Base-by-base conservation (phyloP, 805 yeast genomes). In the Ogataea populi-albae region DNA sequence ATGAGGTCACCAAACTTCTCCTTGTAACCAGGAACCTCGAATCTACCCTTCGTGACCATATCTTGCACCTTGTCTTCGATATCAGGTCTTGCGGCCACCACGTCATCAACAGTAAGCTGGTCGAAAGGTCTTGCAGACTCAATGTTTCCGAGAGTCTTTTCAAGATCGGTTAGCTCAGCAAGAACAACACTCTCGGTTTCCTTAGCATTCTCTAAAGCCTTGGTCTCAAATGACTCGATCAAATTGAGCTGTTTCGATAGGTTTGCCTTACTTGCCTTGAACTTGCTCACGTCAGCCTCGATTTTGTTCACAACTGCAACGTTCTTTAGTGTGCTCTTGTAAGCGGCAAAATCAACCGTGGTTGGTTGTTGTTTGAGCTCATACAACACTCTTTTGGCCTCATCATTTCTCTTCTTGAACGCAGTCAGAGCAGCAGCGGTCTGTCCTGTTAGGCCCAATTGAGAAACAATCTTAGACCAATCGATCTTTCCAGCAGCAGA, bases 351-450 rank as follows among this genome's bases (percentile, higher is more conserved):
- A 67, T 91, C 96, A 47, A 93, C 87, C 25, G 69, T 70, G 40
- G 86, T 73, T 46, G 88, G 68, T 68, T 86, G 91, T 49, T 73
- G 69, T 61, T 79, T 71, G 53, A 91, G 73, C 47, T 79, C 82
- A 52, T 73, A 68, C 54, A 86, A 70, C 56, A 75, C 76, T 71
- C 86, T 82, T 73, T 88, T 84, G 53, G 98, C 98, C 65, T 93
- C 98, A 60, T 93, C 98, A 67, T 88, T 83, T 78, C 98, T 86
- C 86, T 93, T 91, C 71, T 89, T 89, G 83, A 93, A 93, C 20
- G 95, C 77, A 35, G 93, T 78, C 64, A 93, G 73, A 28, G 95
- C 78, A 35, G 85, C 61, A 42, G 96, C 95, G 45, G 98, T 93
- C 60, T 81, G 69, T 46, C 98, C 98, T 43, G 96, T 79, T 61